A percentile compares a stretch with the other conserved stretches of the same genome.
These are phyloP conservation scores for Symbiotaphrina buchneri DNA, from an alignment of 495 filamentous ascomycete species.

Conservation along the genomic window DNA sequence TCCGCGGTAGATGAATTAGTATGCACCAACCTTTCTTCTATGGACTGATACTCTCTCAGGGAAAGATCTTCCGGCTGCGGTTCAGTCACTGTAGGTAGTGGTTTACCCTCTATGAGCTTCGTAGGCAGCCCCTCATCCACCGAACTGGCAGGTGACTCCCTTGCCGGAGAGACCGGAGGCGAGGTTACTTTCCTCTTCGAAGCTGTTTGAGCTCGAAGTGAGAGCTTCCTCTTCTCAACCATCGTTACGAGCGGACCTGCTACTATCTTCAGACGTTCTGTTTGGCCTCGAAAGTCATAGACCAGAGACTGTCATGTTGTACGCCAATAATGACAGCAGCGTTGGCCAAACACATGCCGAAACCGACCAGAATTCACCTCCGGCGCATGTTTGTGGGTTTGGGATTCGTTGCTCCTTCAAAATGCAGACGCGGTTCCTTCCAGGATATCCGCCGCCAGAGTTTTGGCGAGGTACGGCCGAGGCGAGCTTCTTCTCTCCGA, in stretches of 20 bases:
- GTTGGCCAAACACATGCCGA: too few relatives aligned
- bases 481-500: too few relatives aligned
- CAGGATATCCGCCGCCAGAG: too few relatives aligned
- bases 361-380: too few relatives aligned
- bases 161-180: conserved; percentile 13
- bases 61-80: conserved; percentile 44
- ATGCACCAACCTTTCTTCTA: conserved; percentile 53
- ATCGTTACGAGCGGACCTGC: conserved; percentile 1
- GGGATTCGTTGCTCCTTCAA: too few relatives aligned
- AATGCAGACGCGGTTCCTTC: too few relatives aligned
- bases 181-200: conserved; percentile 7
- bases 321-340: too few relatives aligned
- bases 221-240: conserved; percentile 7
- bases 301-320: too few relatives aligned
- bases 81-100: conserved; percentile 48
- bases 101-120: conserved; percentile 38
- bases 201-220: conserved; percentile 4
- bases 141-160: conserved; percentile 9
- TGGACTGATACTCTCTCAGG: conserved; percentile 51
- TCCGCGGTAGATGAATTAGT: background rate
- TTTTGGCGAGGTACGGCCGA: too few relatives aligned
- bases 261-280: too few relatives aligned
- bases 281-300: too few relatives aligned
- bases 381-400: too few relatives aligned
- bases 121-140: conserved; percentile 34